Evolutionary conservation across 2,329 filamentous ascomycete genomes (phyloP).

Genomic region (Ceratocystis albifundus): DNA sequence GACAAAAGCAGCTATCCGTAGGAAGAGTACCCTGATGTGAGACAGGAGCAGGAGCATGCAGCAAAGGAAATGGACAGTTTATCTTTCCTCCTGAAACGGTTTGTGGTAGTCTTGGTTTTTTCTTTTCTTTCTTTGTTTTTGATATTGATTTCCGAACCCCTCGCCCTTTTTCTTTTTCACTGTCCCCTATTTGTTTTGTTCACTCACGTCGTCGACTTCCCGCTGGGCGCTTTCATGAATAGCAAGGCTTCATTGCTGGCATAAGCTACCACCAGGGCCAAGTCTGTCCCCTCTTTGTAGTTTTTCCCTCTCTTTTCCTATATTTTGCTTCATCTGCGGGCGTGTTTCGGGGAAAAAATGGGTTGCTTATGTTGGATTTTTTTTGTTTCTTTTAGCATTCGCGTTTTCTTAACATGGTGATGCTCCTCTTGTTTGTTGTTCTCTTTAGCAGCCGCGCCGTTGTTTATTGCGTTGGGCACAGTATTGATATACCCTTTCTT

Average conservation of each 20-base stretch:
- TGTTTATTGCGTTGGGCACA: not conserved
- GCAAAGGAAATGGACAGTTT: not conserved
- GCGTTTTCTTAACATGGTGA: not conserved
- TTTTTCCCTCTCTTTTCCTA: slow-evolving; percentile 2
- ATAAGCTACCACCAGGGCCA: slow-evolving; percentile 9
- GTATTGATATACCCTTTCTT: slow-evolving; percentile 5
- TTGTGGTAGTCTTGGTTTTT: slow-evolving; percentile 8
- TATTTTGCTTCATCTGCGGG: slow-evolving; percentile 11
- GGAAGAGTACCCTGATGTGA: slow-evolving; percentile 23
- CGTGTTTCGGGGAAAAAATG: not conserved
- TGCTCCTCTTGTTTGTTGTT: slow-evolving; percentile 8
- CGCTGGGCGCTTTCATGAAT: not conserved
- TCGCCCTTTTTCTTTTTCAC: not conserved
- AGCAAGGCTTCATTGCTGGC: not conserved
- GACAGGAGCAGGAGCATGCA: no score
- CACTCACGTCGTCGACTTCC: not conserved
- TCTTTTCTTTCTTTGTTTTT: slow-evolving; percentile 12
- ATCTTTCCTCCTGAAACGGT: not conserved
- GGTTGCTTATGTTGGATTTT: slow-evolving; percentile 12
- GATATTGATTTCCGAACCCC: not conserved
- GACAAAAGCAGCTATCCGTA: slow-evolving; percentile 17
- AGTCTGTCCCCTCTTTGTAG: slow-evolving; percentile 3
- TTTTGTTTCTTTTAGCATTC: slow-evolving; percentile 13
- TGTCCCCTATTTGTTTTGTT: slow-evolving; percentile 16
- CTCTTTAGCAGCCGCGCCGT: not conserved